Evolutionary conservation across 179 eudicot species (phyloP).

Genomic region (Vitellaria paradoxa): DNA sequence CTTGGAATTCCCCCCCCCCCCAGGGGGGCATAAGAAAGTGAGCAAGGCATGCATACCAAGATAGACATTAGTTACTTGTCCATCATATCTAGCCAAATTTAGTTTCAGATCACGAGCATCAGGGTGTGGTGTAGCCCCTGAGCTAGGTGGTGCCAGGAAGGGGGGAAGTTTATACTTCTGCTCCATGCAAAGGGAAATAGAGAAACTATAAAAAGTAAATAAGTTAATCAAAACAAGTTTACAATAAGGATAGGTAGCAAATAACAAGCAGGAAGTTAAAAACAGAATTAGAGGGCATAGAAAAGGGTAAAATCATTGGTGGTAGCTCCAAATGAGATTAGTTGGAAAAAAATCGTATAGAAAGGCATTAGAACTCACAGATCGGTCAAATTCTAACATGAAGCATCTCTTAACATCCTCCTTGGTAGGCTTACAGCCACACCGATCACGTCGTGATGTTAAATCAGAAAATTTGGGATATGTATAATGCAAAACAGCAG

Average conservation of each 20-base stretch:
- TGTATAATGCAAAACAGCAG: conserved; percentile 83
- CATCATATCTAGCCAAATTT: no score
- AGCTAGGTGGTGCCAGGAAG: no score
- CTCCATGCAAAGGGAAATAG: background rate
- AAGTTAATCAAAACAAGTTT: no score
- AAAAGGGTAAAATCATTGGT: background rate
- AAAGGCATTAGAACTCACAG: conserved; percentile 39
- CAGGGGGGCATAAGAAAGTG: no score
- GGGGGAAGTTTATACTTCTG: no score
- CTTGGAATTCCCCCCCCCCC: no score
- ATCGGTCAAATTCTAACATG: conserved; percentile 84
- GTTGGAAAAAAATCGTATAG: background rate
- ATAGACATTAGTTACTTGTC: no score
- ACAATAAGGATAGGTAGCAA: background rate
- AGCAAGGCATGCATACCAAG: no score
- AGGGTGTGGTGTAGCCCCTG: no score
- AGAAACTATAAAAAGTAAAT: no score
- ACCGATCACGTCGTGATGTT: conserved; percentile 88
- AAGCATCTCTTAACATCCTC: conserved; percentile 85
- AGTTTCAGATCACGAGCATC: background rate
- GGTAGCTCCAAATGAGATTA: background rate
- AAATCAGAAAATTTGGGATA: conserved; percentile 82
- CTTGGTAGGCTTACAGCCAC: conserved; percentile 86
- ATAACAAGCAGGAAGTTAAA: background rate
- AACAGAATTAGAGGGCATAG: background rate